These are phyloP conservation scores for Senna tora DNA, from an alignment of 306 rosid species.

Conservation along the genomic window DNA sequence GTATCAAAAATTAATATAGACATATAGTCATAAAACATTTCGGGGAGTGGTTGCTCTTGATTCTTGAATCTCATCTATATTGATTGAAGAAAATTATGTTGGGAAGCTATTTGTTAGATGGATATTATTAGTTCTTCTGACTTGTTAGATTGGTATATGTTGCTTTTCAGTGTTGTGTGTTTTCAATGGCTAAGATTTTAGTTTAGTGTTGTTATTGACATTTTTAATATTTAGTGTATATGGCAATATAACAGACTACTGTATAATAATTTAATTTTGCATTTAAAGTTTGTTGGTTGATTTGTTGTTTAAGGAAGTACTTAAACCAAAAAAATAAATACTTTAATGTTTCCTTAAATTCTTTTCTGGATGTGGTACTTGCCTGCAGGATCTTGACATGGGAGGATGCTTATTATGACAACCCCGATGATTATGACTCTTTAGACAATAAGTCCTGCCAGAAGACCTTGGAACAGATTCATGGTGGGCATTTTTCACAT, in stretches of 20 bases:
- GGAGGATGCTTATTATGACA: constrained; percentile 89
- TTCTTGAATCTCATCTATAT: neutral
- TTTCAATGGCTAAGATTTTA: neutral
- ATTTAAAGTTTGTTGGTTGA: neutral
- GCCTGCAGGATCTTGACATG: constrained; percentile 85
- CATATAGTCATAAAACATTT: constrained; percentile 4
- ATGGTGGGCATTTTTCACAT: constrained; percentile 55
- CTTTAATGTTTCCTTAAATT: constrained; percentile 12
- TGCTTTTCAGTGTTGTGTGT: neutral
- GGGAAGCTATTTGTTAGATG: constrained; percentile 1
- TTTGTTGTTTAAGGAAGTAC: constrained; percentile 7
- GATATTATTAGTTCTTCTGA: constrained; percentile 10
- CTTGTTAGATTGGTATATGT: neutral
- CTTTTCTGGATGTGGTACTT: constrained; percentile 16
- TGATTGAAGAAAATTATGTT: constrained; percentile 12
- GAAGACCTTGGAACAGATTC: constrained; percentile 56
- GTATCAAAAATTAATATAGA: neutral
- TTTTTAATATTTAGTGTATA: neutral
- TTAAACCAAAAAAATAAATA: neutral
- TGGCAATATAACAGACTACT: neutral
- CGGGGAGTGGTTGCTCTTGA: neutral
- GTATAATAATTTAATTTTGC: constrained; percentile 1
- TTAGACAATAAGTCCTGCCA: constrained; percentile 50
- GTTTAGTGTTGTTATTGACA: neutral
- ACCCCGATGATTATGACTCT: constrained; percentile 49